Percentiles rank a stretch among this genome's conserved stretches.
phyloP scores from a whole-genome alignment of 1,284 basidiomycete species.

The Volvariella surrecta region DNA sequence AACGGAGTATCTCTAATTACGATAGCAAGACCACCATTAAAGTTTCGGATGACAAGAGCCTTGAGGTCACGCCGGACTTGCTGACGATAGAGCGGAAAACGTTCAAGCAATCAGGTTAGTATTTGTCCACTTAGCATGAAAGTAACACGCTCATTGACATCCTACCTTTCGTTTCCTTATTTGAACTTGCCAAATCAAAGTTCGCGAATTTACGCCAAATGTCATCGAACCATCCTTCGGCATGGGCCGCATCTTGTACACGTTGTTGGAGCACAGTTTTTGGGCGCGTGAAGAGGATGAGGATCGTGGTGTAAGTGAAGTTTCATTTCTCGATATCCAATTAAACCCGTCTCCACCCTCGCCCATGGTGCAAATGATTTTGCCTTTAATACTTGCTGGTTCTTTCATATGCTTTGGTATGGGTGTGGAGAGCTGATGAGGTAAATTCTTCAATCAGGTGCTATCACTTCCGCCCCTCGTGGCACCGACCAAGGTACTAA shows the following conservation, averaged over 20 bases:
- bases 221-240: slow-evolving; percentile 99
- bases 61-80: slow-evolving; percentile 69
- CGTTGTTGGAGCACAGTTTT: slow-evolving; percentile 91
- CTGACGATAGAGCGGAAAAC: slow-evolving; percentile 80
- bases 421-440: slow-evolving; percentile 4
- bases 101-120: slow-evolving; percentile 83
- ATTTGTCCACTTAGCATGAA: slow-evolving; percentile 3
- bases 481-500: slow-evolving; percentile 95
- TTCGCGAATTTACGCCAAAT: slow-evolving; percentile 93
- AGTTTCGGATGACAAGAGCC: slow-evolving; percentile 57
- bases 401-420: slow-evolving; percentile 6
- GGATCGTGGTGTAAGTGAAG: slow-evolving; percentile 71
- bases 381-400: slow-evolving; percentile 3
- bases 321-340: slow-evolving; percentile 12
- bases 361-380: background rate
- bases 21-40: slow-evolving; percentile 38
- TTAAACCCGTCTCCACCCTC: background rate
- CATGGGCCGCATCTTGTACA: slow-evolving; percentile 93
- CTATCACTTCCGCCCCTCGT: slow-evolving; percentile 85
- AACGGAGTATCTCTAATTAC: slow-evolving; percentile 1
- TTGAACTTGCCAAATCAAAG: slow-evolving; percentile 28
- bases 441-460: slow-evolving; percentile 40
- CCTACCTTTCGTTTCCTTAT: slow-evolving; percentile 8
- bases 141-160: background rate
- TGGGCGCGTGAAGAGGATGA: slow-evolving; percentile 92